Evolutionary conservation across 1,284 basidiomycete species (phyloP).

Genomic region (Vanrija sp.): DNA sequence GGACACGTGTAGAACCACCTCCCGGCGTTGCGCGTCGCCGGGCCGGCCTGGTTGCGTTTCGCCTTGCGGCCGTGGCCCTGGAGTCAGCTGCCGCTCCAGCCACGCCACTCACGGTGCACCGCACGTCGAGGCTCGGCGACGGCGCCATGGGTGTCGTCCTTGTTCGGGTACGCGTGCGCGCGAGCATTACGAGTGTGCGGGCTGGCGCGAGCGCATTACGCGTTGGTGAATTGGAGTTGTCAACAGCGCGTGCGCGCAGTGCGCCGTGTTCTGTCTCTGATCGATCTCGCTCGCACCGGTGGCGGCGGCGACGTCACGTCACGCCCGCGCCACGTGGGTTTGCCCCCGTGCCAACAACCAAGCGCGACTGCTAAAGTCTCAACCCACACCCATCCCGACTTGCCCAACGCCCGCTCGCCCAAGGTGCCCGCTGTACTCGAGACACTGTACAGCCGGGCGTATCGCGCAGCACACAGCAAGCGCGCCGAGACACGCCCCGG

Average conservation of each 20-base stretch:
- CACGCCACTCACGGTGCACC: conserved; percentile 2
- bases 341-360: neutral
- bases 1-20: conserved; percentile 43
- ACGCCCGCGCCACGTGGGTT: neutral
- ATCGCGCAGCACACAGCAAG: conserved; percentile 17
- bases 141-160: too few relatives aligned
- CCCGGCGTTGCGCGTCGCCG: conserved; percentile 34
- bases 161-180: too few relatives aligned
- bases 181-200: too few relatives aligned
- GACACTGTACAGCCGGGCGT: conserved; percentile 16
- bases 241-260: too few relatives aligned
- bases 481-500: too few relatives aligned
- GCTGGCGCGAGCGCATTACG: too few relatives aligned
- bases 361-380: neutral
- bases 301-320: too few relatives aligned
- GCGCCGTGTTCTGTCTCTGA: too few relatives aligned
- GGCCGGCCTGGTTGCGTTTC: conserved; percentile 19
- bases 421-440: conserved; percentile 21
- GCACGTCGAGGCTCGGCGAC: neutral
- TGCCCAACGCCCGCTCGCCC: conserved; percentile 7
- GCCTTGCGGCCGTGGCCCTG: conserved; percentile 3
- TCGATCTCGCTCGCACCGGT: too few relatives aligned
- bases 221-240: too few relatives aligned
- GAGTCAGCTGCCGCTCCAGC: neutral
- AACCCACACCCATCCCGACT: neutral